phyloP scores from a whole-genome alignment of 305 asterid genomes.

The Caryopteris hybrid region DNA sequence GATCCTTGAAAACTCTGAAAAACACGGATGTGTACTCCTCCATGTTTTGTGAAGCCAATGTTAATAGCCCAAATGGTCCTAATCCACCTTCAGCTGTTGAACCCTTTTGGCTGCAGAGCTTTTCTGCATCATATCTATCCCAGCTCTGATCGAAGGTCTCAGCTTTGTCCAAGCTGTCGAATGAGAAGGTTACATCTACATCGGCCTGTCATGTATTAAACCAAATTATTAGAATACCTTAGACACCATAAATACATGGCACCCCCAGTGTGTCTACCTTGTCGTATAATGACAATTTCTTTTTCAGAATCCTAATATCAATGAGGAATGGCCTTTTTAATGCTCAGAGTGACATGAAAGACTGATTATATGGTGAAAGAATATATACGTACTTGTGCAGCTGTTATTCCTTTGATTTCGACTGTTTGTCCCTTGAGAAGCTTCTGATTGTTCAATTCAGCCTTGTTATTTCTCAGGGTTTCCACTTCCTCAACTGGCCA shows the following conservation, averaged over 20 bases:
- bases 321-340: too few species aligned
- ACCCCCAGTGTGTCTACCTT: too few species aligned
- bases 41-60: conserved; percentile 37
- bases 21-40: conserved; percentile 49
- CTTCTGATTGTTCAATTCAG: conserved; percentile 13
- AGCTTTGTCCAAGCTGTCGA: conserved; percentile 44
- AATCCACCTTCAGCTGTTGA: conserved; percentile 36
- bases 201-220: too few species aligned
- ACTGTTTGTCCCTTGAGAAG: conserved; percentile 29
- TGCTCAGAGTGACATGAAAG: too few species aligned
- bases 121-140: conserved; percentile 38
- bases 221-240: too few species aligned
- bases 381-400: conserved; percentile 54
- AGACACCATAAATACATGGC: too few species aligned
- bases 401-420: conserved; percentile 44
- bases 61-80: conserved; percentile 50
- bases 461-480: conserved; percentile 25
- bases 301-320: too few species aligned
- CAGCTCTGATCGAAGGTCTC: conserved; percentile 40
- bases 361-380: too few species aligned
- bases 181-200: conserved; percentile 36
- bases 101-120: conserved; percentile 30
- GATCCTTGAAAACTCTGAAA: conserved; percentile 41
- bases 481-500: conserved; percentile 57
- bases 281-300: too few species aligned